phyloP scores from a whole-genome alignment of 495 filamentous ascomycete species.

The Aspergillus diversus region DNA sequence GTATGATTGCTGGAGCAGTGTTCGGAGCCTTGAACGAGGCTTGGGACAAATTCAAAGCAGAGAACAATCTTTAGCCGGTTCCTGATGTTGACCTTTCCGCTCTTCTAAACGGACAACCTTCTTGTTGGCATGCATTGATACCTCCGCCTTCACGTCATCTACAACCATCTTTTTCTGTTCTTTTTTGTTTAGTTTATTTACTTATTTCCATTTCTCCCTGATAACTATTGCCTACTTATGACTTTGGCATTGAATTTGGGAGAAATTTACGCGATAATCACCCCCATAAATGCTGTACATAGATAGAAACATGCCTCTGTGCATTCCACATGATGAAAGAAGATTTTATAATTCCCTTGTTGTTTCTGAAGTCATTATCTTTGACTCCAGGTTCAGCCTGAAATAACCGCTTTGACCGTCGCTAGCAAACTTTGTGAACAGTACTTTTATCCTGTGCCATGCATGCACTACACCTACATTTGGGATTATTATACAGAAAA shows the following conservation, averaged over 20 bases:
- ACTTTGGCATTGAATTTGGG: neutral
- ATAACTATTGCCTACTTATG: neutral
- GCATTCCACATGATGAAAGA: constrained; percentile 10
- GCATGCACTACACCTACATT: too few relatives aligned
- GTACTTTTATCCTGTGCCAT: too few relatives aligned
- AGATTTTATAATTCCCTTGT: too few relatives aligned
- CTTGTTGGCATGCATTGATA: too few relatives aligned
- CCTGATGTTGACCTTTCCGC: neutral
- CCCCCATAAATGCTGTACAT: constrained; percentile 21
- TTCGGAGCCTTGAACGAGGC: constrained; percentile 95
- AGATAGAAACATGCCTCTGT: constrained; percentile 18
- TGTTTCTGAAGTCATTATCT: too few relatives aligned
- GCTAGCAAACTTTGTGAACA: too few relatives aligned
- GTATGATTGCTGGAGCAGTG: constrained; percentile 87
- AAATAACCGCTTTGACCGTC: too few relatives aligned
- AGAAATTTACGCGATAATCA: constrained; percentile 10
- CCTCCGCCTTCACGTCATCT: too few relatives aligned
- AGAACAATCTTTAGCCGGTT: constrained; percentile 62
- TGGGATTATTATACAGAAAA: neutral
- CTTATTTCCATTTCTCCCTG: constrained; percentile 1
- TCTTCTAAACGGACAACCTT: neutral
- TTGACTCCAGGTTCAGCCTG: too few relatives aligned
- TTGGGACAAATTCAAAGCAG: constrained; percentile 96
- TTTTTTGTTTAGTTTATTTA: constrained; percentile 6
- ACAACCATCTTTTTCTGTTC: constrained; percentile 1